Conservation (phyloP, 805 yeast genomes). For the Candida cerambycidarum region DNA sequence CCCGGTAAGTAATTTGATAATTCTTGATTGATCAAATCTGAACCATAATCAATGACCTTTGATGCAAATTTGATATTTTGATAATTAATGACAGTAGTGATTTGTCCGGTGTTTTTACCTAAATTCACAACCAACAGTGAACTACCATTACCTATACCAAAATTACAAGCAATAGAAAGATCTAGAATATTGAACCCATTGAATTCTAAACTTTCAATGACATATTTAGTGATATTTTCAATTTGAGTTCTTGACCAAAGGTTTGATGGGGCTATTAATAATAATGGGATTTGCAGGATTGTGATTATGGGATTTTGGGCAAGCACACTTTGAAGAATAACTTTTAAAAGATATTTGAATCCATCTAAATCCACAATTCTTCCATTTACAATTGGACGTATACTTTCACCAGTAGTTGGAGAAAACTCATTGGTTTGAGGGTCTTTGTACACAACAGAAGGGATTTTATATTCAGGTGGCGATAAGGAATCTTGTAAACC, state of each 20-base stretch:
- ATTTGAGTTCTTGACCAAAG: slow-evolving; percentile 67
- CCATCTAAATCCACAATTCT: slow-evolving; percentile 68
- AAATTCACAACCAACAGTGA: slow-evolving; percentile 77
- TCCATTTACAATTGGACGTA: slow-evolving; percentile 67
- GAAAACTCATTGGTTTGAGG: slow-evolving; percentile 36
- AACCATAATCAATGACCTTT: slow-evolving; percentile 56
- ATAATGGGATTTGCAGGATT: slow-evolving; percentile 67
- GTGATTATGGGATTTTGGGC: slow-evolving; percentile 44
- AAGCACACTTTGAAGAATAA: slow-evolving; percentile 40
- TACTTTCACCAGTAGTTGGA: slow-evolving; percentile 40
- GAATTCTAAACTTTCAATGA: slow-evolving; percentile 69
- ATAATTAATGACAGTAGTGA: slow-evolving; percentile 77
- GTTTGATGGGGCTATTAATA: slow-evolving; percentile 60
- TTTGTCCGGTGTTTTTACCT: slow-evolving; percentile 72
- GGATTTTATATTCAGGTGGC: slow-evolving; percentile 74
- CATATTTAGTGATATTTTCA: slow-evolving; percentile 71
- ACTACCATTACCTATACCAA: slow-evolving; percentile 66
- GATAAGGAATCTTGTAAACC: slow-evolving; percentile 75
- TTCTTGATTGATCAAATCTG: slow-evolving; percentile 56
- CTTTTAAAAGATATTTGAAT: slow-evolving; percentile 58
- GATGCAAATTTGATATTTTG: slow-evolving; percentile 59
- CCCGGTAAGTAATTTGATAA: slow-evolving; percentile 58
- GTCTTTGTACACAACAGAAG: slow-evolving; percentile 69
- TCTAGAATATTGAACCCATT: slow-evolving; percentile 74
- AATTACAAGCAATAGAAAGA: slow-evolving; percentile 64